Evolutionary conservation across 768 basidiomycete genomes (phyloP).

Genomic region (Gymnopilus dilepis): DNA sequence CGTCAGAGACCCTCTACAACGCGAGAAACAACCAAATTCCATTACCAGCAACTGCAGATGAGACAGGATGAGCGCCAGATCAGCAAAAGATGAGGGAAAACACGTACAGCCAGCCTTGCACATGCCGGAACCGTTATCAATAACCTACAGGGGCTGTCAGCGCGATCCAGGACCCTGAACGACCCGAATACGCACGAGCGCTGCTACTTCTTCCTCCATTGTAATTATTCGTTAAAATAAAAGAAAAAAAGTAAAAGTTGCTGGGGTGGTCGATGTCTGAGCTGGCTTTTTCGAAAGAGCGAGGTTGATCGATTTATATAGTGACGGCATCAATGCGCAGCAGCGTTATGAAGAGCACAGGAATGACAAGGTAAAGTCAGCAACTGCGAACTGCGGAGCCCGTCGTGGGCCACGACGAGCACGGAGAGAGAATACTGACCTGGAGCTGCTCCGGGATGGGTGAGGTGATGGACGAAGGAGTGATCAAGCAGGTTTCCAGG

Average conservation of each 20-base stretch:
- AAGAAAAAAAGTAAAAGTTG: conserved; percentile 25
- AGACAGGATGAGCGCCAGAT: conserved; percentile 28
- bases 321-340: conserved; percentile 25
- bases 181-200: conserved; percentile 48
- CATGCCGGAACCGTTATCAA: conserved; percentile 98
- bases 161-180: background rate
- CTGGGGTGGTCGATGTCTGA: conserved; percentile 17
- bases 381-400: conserved; percentile 13
- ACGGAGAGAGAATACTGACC: conserved; percentile 18
- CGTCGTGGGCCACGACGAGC: conserved; percentile 21
- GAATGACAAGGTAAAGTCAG: conserved; percentile 15
- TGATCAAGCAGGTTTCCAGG: conserved; percentile 24
- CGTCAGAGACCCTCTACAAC: conserved; percentile 24
- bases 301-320: conserved; percentile 26
- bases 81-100: conserved; percentile 19
- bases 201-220: conserved; percentile 56
- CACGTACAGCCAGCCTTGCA: conserved; percentile 98
- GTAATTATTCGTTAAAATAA: conserved; percentile 40
- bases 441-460: conserved; percentile 21
- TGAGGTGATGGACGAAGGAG: conserved; percentile 34
- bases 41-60: conserved; percentile 65
- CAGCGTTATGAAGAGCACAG: conserved; percentile 4
- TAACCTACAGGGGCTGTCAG: conserved; percentile 56
- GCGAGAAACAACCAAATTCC: conserved; percentile 11
- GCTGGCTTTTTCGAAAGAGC: conserved; percentile 9